Conservation (phyloP, 257 asterid species). For the Pogostemon cablin region DNA sequence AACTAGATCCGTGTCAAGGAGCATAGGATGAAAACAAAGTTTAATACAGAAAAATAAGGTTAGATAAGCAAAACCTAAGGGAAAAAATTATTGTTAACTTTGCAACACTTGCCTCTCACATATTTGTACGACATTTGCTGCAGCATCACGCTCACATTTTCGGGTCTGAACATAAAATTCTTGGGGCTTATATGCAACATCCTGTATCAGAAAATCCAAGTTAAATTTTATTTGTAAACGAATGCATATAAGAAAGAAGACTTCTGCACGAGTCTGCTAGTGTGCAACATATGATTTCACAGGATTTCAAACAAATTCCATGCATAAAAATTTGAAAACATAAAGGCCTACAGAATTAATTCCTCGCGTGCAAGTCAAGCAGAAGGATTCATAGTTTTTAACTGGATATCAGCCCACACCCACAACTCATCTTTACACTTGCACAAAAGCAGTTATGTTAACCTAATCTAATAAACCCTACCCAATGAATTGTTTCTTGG, state of each 20-base stretch:
- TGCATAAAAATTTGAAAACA: not conserved
- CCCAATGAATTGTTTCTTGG: not conserved
- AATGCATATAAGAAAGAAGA: slow-evolving; percentile 13
- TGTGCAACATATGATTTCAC: not conserved
- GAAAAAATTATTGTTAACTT: too few species aligned
- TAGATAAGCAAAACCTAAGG: not conserved
- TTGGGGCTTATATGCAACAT: slow-evolving; percentile 91
- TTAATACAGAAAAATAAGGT: slow-evolving; percentile 9
- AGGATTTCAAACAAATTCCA: not conserved
- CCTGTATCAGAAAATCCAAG: slow-evolving; percentile 47
- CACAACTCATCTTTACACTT: not conserved
- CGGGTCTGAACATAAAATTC: slow-evolving; percentile 83
- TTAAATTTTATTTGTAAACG: not conserved
- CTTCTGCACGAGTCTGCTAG: not conserved
- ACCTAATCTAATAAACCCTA: not conserved
- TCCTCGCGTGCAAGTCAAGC: too few species aligned
- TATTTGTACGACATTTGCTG: slow-evolving; percentile 63
- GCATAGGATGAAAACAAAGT: not conserved
- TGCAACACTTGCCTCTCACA: slow-evolving; percentile 76
- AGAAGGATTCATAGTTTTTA: not conserved
- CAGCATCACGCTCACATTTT: slow-evolving; percentile 87
- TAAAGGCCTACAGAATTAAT: not conserved
- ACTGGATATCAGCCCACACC: not conserved
- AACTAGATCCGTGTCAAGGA: too few species aligned
- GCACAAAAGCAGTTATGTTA: not conserved